phyloP scores from a whole-genome alignment of 1,139 yeast genomes.

The Sugiyamaella xylanicola region DNA sequence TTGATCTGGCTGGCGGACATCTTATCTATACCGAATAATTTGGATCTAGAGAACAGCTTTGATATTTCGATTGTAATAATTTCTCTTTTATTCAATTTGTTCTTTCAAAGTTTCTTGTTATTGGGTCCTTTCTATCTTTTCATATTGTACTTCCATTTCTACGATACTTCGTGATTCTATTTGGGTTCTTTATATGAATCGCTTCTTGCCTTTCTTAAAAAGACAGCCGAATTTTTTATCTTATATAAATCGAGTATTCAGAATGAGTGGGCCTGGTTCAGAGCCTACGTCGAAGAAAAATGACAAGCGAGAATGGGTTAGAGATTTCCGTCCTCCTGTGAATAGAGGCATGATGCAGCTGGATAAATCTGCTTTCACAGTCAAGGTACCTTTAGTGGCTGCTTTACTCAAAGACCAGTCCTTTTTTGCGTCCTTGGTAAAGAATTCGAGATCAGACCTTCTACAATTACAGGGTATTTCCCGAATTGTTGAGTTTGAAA shows the following conservation, averaged over 20 bases:
- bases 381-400: constrained; percentile 59
- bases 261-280: neutral
- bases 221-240: neutral
- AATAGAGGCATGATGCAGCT: constrained; percentile 64
- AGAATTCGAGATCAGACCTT: constrained; percentile 56
- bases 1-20: neutral
- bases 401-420: constrained; percentile 72
- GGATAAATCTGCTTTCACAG: constrained; percentile 64
- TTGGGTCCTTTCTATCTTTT: no score
- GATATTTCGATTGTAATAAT: no score
- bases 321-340: constrained; percentile 57
- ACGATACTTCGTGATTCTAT: no score
- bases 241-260: neutral
- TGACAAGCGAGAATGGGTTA: constrained; percentile 15
- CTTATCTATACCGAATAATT: no score
- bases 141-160: no score
- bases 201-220: neutral
- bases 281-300: neutral
- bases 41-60: no score
- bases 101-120: no score
- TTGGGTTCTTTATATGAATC: neutral
- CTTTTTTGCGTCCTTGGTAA: constrained; percentile 51
- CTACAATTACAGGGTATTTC: constrained; percentile 65
- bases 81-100: no score
- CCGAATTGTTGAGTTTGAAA: constrained; percentile 56